These are phyloP conservation scores for Lentinula lateritia DNA, from an alignment of 768 basidiomycete species.

Conservation along the genomic window DNA sequence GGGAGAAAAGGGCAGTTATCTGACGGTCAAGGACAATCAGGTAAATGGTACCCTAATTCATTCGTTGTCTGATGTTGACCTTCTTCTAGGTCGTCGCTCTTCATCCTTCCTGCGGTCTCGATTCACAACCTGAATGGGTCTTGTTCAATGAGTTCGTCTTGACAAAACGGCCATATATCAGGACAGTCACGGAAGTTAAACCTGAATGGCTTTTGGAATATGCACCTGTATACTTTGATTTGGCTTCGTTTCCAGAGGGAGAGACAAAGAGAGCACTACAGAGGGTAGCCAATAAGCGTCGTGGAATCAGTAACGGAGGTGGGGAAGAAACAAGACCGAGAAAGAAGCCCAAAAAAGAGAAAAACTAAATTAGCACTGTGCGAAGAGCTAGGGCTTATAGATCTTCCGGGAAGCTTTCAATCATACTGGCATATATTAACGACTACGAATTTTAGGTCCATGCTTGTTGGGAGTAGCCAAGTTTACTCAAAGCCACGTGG, in stretches of 20 bases:
- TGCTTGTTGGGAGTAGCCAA: too few species aligned
- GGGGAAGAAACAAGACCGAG: slow-evolving; percentile 5
- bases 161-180: slow-evolving; percentile 83
- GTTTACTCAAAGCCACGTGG: too few species aligned
- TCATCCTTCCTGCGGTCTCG: slow-evolving; percentile 86
- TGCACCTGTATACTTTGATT: slow-evolving; percentile 66
- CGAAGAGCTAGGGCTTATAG: too few species aligned
- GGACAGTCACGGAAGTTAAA: slow-evolving; percentile 83
- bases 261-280: slow-evolving; percentile 65
- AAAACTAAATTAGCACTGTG: too few species aligned
- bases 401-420: too few species aligned
- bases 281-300: slow-evolving; percentile 42
- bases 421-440: too few species aligned
- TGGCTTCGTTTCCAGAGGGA: slow-evolving; percentile 56
- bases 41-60: slow-evolving; percentile 27
- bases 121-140: slow-evolving; percentile 88
- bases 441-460: too few species aligned
- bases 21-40: slow-evolving; percentile 95
- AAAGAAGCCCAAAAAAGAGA: slow-evolving; percentile 6
- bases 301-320: not conserved
- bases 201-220: slow-evolving; percentile 83
- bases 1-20: slow-evolving; percentile 70
- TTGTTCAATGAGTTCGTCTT: slow-evolving; percentile 93
- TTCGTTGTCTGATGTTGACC: not conserved
- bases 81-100: slow-evolving; percentile 53